Evolutionary conservation across 140 eudicot genomes (phyloP).

Genomic region (Flaveria floridana): DNA sequence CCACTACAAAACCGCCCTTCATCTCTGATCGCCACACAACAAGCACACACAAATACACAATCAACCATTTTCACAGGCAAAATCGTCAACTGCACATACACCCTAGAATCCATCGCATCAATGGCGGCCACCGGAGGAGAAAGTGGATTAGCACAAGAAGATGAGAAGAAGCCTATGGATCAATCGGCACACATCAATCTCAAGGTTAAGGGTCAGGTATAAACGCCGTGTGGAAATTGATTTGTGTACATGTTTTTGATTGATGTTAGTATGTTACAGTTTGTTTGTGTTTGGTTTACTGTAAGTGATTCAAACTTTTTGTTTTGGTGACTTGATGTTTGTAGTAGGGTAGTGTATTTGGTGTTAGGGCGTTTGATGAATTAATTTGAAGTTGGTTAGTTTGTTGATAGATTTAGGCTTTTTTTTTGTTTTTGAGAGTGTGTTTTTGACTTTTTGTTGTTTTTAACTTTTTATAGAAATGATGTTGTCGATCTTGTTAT

Average conservation of each 20-base stretch:
- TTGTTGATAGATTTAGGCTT: background rate
- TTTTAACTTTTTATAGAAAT: too few relatives aligned
- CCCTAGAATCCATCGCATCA: conserved; percentile 5
- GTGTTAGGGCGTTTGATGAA: background rate
- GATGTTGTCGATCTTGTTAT: background rate
- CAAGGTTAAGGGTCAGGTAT: conserved; percentile 65
- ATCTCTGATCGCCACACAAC: background rate
- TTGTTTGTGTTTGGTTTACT: background rate
- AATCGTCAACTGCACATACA: conserved; percentile 3
- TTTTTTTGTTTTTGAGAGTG: background rate
- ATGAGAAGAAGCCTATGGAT: conserved; percentile 55
- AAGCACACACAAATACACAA: background rate
- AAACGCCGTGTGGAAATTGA: background rate
- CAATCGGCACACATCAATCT: conserved; percentile 51
- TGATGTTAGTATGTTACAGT: background rate
- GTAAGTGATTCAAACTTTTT: background rate
- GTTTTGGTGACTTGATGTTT: background rate
- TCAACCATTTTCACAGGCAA: background rate
- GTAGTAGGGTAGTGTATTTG: background rate
- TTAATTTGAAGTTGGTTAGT: background rate
- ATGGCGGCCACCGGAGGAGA: conserved; percentile 40
- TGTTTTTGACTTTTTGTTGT: background rate
- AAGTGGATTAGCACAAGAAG: conserved; percentile 40
- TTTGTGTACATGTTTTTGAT: background rate
- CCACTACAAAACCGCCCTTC: conserved; percentile 27